Base-by-base conservation (phyloP, 1,284 basidiomycete genomes). In the Cryptococcus wingfieldii region DNA sequence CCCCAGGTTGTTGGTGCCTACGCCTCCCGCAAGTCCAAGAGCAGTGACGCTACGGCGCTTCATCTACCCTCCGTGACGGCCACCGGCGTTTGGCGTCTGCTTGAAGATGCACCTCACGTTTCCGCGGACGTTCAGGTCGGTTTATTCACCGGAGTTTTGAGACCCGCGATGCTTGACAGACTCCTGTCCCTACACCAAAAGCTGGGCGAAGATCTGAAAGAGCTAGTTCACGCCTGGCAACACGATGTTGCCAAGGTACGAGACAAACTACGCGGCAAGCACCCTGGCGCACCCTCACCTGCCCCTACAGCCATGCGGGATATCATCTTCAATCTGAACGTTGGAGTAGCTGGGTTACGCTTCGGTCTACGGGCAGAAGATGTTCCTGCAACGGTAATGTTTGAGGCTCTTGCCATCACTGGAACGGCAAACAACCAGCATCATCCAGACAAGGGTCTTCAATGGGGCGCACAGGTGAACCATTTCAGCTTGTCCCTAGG, bases 121-220 rank as follows among this genome's bases (percentile, higher is more conserved):
- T 58, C 59, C 7, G 68, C 67, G 8, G 59, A 64, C 12, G 46
- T 76, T 43, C 60, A 66, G 18, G 49, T 77, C 1, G 75, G 75
- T 8, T 67, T 70, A 43, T 76, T 77, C 44, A 68, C 66, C 1
- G 74, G 75, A 13, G 63, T 72, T 1, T 59, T 77, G 55, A 74
- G 75, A 48, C 76, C 76, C 0, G 68, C 67, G 4, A 63, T 73
- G 0, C 64, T 77, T 2, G 75, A 77, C 51, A 62, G 72, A 19
- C 61, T 76, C 5, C 55, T 77, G 12, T 69, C 69, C 1, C 57
- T 76, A 8, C 71, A 75, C 51, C 70, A 74, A 50, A 62, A 65
- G 13, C 55, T 77, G 1, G 70, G 63, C 1, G 62, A 61, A 19
- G 75, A 76, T 45, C 56, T 71, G 4, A 55, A 57, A 16, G 74